Evolutionary conservation across 1,284 basidiomycete genomes (phyloP).

Genomic region (Neolentinus lepideus): DNA sequence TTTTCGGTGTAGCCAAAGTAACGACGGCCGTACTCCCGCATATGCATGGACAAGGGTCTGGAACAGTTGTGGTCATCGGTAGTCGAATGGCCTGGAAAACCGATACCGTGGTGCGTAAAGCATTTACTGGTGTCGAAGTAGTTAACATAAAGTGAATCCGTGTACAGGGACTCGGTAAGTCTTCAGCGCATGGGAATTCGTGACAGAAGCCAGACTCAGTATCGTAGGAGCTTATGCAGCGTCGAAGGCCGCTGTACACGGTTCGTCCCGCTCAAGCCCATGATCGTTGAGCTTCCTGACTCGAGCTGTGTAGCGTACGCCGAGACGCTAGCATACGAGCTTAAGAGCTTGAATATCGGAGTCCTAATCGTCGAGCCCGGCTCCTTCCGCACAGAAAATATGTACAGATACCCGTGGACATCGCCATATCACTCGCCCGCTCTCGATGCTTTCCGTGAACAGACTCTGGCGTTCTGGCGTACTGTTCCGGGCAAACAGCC

Average conservation of each 20-base stretch:
- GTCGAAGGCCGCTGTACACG: conserved; percentile 24
- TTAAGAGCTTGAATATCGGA: conserved; percentile 19
- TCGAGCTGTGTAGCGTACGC: conserved; percentile 15
- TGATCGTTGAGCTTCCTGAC: background rate
- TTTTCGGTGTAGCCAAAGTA: conserved; percentile 27
- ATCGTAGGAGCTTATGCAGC: conserved; percentile 19
- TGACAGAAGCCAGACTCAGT: background rate
- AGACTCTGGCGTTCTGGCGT: conserved; percentile 8
- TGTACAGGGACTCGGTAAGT: conserved; percentile 1
- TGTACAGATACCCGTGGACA: conserved; percentile 12
- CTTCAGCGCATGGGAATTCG: background rate
- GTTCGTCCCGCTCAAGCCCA: conserved; percentile 5
- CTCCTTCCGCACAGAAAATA: conserved; percentile 22
- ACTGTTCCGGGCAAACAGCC: conserved; percentile 15
- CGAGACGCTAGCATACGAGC: conserved; percentile 23
- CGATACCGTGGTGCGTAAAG: conserved; percentile 15
- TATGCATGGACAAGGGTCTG: conserved; percentile 24
- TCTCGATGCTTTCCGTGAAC: conserved; percentile 16
- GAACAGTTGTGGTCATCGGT: conserved; percentile 25
- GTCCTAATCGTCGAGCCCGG: conserved; percentile 25
- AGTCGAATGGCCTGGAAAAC: conserved; percentile 22
- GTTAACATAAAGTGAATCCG: background rate
- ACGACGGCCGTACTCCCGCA: conserved; percentile 28
- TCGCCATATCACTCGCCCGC: conserved; percentile 14
- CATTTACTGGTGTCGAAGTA: background rate